Percentiles rank a stretch among this genome's conserved stretches.
Evolutionary conservation across 2,329 filamentous ascomycete species (phyloP).

Genomic region (Aspergillus amoenus): DNA sequence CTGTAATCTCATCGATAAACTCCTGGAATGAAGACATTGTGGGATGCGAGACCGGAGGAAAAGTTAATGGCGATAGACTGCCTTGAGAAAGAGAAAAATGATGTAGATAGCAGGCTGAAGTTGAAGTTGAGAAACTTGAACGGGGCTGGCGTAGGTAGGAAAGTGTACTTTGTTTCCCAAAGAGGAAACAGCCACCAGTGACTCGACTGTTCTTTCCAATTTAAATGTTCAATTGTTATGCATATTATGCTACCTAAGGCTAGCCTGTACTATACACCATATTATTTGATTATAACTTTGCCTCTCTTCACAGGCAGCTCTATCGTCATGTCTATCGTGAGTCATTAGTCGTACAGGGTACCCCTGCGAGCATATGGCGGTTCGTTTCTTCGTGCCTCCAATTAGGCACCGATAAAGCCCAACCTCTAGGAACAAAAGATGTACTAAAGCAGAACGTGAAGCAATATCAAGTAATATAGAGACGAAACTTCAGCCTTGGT

Average conservation of each 20-base stretch:
- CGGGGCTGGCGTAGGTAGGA: neutral
- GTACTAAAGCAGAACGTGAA: constrained; percentile 9
- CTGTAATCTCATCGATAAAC: neutral
- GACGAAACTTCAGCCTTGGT: constrained; percentile 13
- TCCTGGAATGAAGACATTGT: neutral
- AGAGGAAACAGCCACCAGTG: neutral
- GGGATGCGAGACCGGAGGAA: neutral
- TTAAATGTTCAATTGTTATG: neutral
- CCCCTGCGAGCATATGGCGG: neutral
- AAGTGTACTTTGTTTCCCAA: neutral
- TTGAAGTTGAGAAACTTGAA: neutral
- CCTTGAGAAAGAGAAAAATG: neutral
- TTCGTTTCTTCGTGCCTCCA: constrained; percentile 2
- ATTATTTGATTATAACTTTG: constrained; percentile 9
- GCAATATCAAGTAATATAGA: constrained; percentile 1
- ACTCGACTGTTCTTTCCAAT: neutral
- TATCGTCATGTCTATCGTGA: constrained; percentile 40
- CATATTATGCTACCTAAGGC: neutral
- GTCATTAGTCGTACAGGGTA: constrained; percentile 38
- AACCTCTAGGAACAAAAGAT: constrained; percentile 4
- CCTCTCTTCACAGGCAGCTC: constrained; percentile 1
- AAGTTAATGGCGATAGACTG: too few species aligned
- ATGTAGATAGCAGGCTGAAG: neutral
- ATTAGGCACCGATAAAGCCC: constrained; percentile 6
- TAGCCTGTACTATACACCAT: neutral